Conservation (phyloP, 1,139 yeast genomes). For the Yamadazyma kanchanaburiensis region DNA sequence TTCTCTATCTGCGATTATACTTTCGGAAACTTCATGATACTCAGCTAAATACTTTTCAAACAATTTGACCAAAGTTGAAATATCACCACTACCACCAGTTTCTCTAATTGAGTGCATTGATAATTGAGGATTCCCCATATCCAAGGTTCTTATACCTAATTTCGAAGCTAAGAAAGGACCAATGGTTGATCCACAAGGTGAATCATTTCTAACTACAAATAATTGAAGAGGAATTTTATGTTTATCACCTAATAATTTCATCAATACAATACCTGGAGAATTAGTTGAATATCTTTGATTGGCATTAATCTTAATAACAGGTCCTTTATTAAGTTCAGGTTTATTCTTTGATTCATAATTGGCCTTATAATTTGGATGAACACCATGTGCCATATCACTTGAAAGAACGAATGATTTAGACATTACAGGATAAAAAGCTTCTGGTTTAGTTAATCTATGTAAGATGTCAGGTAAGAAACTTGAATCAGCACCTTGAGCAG, state of each 20-base stretch:
- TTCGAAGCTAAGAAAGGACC: conserved; percentile 92
- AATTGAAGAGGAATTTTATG: conserved; percentile 71
- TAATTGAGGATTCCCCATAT: conserved; percentile 89
- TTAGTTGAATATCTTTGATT: conserved; percentile 95
- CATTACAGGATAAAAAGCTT: conserved; percentile 56
- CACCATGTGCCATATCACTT: conserved; percentile 96
- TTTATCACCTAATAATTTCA: conserved; percentile 67
- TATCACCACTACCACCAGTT: conserved; percentile 81
- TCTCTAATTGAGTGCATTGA: conserved; percentile 97
- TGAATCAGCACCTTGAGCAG: conserved; percentile 97
- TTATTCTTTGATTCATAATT: conserved; percentile 75
- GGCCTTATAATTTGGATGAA: conserved; percentile 84
- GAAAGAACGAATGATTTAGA: conserved; percentile 86
- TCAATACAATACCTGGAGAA: conserved; percentile 79
- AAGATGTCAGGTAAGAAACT: conserved; percentile 79
- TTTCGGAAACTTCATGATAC: conserved; percentile 26
- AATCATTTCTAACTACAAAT: conserved; percentile 87
- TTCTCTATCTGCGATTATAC: conserved; percentile 23
- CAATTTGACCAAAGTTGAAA: conserved; percentile 57
- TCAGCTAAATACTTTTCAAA: conserved; percentile 59
- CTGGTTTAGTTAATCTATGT: conserved; percentile 53
- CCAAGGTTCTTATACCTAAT: conserved; percentile 85
- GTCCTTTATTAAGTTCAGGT: conserved; percentile 84
- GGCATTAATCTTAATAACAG: conserved; percentile 90
- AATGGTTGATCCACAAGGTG: conserved; percentile 95